Conservation (phyloP, 352 stramenopile genomes). For the Pythium biforme region DNA sequence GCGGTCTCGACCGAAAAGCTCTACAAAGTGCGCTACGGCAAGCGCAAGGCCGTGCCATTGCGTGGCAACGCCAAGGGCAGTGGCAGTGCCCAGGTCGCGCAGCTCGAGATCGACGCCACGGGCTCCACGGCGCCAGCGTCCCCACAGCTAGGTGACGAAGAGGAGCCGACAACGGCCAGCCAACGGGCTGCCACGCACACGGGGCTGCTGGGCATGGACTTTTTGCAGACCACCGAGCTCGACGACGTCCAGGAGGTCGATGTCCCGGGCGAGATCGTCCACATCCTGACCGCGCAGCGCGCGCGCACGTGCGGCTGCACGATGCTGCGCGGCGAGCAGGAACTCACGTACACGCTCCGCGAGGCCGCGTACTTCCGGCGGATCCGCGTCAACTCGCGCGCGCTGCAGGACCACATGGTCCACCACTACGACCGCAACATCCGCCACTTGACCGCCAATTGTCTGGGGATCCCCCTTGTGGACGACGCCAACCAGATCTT, state of each 20-base stretch:
- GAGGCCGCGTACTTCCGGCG: constrained; percentile 68
- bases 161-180: background rate
- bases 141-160: background rate
- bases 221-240: constrained; percentile 34
- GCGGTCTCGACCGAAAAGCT: constrained; percentile 60
- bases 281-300: constrained; percentile 58
- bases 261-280: constrained; percentile 67
- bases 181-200: background rate
- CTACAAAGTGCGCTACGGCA: constrained; percentile 55
- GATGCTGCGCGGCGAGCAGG: constrained; percentile 59
- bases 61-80: background rate
- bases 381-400: constrained; percentile 61
- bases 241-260: constrained; percentile 59
- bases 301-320: constrained; percentile 65
- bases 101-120: constrained; percentile 19
- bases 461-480: constrained; percentile 36
- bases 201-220: constrained; percentile 34
- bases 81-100: constrained; percentile 3
- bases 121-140: constrained; percentile 4
- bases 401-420: constrained; percentile 74
- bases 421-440: constrained; percentile 83
- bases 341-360: constrained; percentile 67
- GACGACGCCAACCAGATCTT: constrained; percentile 15
- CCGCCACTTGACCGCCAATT: constrained; percentile 48
- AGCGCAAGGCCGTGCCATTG: constrained; percentile 24